A percentile compares a stretch with the other conserved stretches of the same genome.
Evolutionary conservation across 2,329 filamentous ascomycete species (phyloP).

Genomic region (Epichloe coenophiala): DNA sequence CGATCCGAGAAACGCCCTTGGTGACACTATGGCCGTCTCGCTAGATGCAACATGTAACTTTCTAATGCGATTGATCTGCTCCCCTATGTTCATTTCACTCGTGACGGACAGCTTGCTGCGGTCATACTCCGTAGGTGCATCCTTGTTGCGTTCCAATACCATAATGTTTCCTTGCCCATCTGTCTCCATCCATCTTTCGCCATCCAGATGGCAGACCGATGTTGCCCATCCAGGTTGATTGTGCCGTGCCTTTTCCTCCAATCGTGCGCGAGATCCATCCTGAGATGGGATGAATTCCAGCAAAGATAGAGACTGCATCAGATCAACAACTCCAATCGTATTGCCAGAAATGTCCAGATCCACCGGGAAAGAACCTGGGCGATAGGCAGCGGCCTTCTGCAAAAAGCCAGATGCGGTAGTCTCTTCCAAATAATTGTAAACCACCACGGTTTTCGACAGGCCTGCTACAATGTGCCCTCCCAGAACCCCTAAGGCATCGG

Average conservation of each 20-base stretch:
- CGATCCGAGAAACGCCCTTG: constrained; percentile 78
- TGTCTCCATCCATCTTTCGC: constrained; percentile 64
- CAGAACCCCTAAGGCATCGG: constrained; percentile 60
- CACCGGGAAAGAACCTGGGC: constrained; percentile 72
- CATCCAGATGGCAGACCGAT: constrained; percentile 57
- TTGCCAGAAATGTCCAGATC: constrained; percentile 63
- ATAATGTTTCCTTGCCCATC: constrained; percentile 83
- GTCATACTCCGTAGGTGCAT: constrained; percentile 64
- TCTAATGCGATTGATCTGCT: constrained; percentile 84
- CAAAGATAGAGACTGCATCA: constrained; percentile 85
- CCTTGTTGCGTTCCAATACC: constrained; percentile 59
- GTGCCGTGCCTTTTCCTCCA: constrained; percentile 67
- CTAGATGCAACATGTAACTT: constrained; percentile 54
- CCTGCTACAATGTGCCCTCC: constrained; percentile 70
- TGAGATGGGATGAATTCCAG: constrained; percentile 53
- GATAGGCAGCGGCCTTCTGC: constrained; percentile 59
- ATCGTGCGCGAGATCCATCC: constrained; percentile 42
- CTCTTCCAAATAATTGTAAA: constrained; percentile 42
- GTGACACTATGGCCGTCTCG: constrained; percentile 55
- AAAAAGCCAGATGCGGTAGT: constrained; percentile 44
- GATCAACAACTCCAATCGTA: constrained; percentile 70
- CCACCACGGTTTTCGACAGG: constrained; percentile 71
- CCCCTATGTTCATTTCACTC: constrained; percentile 74
- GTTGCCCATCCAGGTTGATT: constrained; percentile 75
- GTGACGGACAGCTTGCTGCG: constrained; percentile 55